Evolutionary conservation across 805 yeast species (phyloP), one percentile per base, ranked within the genome.

Genomic region (Monosporozyma solicola): DNA sequence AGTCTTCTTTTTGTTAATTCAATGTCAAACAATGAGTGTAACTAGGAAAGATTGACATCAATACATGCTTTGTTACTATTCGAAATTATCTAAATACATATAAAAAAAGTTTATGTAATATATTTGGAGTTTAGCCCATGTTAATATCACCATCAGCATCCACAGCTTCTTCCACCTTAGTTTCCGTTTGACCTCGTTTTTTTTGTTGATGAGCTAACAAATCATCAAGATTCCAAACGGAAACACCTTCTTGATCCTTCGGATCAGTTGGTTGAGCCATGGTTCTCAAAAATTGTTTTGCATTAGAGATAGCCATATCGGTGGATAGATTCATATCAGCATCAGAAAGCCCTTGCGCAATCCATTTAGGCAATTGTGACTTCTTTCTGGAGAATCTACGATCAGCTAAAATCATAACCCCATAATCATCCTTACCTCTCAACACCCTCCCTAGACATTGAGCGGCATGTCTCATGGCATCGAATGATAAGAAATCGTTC

Each of bases 401-500:
- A 68, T 94, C 99, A 0, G 99, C 99, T 56, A 94, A 72, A 45
- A 94, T 97, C 99, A 94, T 94, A 60, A 94, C 86, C 57, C 99
- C 99, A 68, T 94, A 94, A 73, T 94, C 99, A 65, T 94, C 97
- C 67, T 94, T 94, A 59, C 99, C 99, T 73, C 99, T 81, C 57
- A 94, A 73, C 52, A 94, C 99, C 66, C 99, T 82, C 10, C 99
- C 99, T 63, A 94, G 72, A 71, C 99, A 94, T 69, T 94, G 99
- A 0, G 99, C 98, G 3, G 98, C 99, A 72, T 94, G 99, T 65
- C 99, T 82, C 99, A 94, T 94, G 13, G 99, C 99, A 71, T 94
- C 99, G 76, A 94, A 94, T 10, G 98, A 91, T 41, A 94, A 68
- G 66, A 94, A 94, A 63, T 94, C 99, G 65, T 88, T 90, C 63